A percentile compares a stretch with the other conserved stretches of the same genome.
These are phyloP conservation scores for Acanthochlamys bracteata DNA, from an alignment of 106 monocot genomes.

Conservation along the genomic window DNA sequence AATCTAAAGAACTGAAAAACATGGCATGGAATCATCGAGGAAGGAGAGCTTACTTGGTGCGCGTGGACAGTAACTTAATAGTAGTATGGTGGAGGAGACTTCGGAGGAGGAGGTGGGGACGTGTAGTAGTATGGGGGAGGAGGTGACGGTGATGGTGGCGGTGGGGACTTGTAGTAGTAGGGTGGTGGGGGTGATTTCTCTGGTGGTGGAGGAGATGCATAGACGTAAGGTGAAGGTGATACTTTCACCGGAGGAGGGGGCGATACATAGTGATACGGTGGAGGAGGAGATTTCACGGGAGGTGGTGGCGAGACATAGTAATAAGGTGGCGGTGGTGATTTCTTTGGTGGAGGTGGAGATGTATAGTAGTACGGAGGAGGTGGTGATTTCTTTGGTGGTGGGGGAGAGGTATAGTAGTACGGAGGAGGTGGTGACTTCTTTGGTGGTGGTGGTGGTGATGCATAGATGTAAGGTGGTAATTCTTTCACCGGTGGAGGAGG, in stretches of 20 bases:
- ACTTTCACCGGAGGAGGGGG: constrained; percentile 2
- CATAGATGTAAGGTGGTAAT: constrained; percentile 5
- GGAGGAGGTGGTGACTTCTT: constrained; percentile 5
- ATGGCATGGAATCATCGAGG: too few relatives aligned
- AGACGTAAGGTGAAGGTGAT: neutral
- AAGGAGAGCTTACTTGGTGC: too few relatives aligned
- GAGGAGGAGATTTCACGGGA: neutral
- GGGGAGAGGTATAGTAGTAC: constrained; percentile 4
- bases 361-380: constrained; percentile 4
- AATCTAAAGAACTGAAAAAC: too few relatives aligned
- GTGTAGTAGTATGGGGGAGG: constrained; percentile 4
- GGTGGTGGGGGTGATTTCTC: neutral
- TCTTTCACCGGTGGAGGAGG: neutral
- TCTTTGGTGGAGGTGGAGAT: neutral
- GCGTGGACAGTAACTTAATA: too few relatives aligned
- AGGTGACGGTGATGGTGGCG: constrained; percentile 4
- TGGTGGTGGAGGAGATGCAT: constrained; percentile 7
- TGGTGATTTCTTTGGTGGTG: neutral
- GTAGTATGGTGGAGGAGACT: neutral
- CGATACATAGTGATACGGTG: constrained; percentile 1
- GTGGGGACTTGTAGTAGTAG: constrained; percentile 6
- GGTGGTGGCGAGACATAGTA: constrained; percentile 5
- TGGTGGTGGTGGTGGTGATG: constrained; percentile 1
- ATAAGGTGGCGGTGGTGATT: neutral
- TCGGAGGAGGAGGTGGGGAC: constrained; percentile 1